phyloP scores from a whole-genome alignment of 352 stramenopile species.

The Thraustotheca clavata region DNA sequence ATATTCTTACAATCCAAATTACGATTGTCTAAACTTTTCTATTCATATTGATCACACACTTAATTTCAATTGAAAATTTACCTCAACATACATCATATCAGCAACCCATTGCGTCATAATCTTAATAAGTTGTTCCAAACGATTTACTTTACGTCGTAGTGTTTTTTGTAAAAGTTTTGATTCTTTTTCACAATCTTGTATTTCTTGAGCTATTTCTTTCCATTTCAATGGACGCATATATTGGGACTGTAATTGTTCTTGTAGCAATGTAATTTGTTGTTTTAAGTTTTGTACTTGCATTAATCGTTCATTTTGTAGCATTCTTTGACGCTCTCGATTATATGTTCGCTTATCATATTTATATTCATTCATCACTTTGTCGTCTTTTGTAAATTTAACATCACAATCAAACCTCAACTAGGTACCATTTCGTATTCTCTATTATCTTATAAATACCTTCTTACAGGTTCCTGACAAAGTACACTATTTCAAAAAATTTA shows the following conservation, averaged over 20 bases:
- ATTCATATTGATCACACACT: neutral
- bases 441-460: too few species aligned
- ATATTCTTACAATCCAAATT: neutral
- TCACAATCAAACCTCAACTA: too few species aligned
- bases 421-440: too few species aligned
- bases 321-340: neutral
- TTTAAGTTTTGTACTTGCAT: neutral
- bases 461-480: too few species aligned
- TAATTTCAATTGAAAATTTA: neutral
- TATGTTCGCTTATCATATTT: conserved; percentile 7
- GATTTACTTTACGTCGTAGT: neutral
- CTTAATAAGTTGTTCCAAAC: neutral
- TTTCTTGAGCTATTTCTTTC: neutral
- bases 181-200: neutral
- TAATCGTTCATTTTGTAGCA: neutral
- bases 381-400: too few species aligned
- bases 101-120: neutral
- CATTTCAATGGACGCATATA: neutral
- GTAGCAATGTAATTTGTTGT: neutral
- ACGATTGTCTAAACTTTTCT: neutral
- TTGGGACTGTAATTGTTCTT: neutral
- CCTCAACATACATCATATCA: neutral
- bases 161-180: neutral
- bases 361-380: too few species aligned
- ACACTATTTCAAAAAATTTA: too few species aligned